These are phyloP conservation scores for Colletotrichum noveboracense DNA, from an alignment of 2,329 filamentous ascomycete species.

Conservation along the genomic window DNA sequence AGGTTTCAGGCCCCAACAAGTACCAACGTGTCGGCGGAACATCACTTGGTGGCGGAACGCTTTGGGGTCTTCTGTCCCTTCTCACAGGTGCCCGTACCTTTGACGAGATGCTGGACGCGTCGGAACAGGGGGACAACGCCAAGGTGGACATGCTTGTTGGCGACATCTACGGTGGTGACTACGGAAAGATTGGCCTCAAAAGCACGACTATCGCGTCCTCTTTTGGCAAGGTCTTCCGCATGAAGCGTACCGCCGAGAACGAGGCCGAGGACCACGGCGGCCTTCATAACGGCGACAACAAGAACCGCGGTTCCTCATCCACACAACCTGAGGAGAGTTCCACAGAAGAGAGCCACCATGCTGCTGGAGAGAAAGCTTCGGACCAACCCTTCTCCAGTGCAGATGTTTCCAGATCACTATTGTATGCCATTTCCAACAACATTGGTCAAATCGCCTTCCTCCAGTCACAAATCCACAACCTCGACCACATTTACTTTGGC, in stretches of 20 bases:
- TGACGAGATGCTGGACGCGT: conserved; percentile 94
- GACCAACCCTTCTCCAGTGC: conserved; percentile 69
- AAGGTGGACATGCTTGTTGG: conserved; percentile 96
- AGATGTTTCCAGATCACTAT: conserved; percentile 87
- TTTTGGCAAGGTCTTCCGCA: conserved; percentile 95
- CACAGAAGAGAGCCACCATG: background rate
- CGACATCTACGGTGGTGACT: conserved; percentile 96
- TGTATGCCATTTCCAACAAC: conserved; percentile 97
- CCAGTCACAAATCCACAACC: conserved; percentile 92
- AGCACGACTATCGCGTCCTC: conserved; percentile 94
- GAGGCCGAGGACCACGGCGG: conserved; percentile 76
- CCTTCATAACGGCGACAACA: conserved; percentile 54
- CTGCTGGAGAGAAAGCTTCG: conserved; percentile 28
- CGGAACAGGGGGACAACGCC: conserved; percentile 88
- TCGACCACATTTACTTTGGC: conserved; percentile 96
- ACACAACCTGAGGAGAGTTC: conserved; percentile 5
- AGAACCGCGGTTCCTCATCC: conserved; percentile 28
- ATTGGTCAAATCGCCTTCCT: conserved; percentile 97
- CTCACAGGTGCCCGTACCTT: conserved; percentile 95
- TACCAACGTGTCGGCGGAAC: conserved; percentile 94
- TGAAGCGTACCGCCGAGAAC: conserved; percentile 84
- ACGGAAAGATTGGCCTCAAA: conserved; percentile 95
- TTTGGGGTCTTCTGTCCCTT: conserved; percentile 92
- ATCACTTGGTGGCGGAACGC: conserved; percentile 92
- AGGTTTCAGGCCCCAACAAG: conserved; percentile 86